phyloP scores from a whole-genome alignment of 257 asterid genomes.

The Solanum arcanum region DNA sequence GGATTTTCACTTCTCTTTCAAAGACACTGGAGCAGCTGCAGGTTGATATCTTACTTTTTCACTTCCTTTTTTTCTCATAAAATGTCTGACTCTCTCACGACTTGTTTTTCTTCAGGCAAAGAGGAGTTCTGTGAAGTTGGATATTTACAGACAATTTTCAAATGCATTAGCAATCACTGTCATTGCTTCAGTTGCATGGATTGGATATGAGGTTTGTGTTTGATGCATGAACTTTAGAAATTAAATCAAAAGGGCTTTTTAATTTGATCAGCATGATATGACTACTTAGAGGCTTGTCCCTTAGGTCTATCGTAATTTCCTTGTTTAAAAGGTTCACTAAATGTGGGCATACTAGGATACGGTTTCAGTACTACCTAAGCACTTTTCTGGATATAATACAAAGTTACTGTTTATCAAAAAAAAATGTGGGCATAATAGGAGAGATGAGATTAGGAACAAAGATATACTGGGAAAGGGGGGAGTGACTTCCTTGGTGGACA shows the following conservation, averaged over 20 bases:
- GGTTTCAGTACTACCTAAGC: not conserved
- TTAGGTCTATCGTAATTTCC: not conserved
- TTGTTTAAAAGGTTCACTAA: not conserved
- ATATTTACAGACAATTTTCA: slow-evolving; percentile 82
- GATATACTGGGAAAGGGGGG: not conserved
- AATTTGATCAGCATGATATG: not conserved
- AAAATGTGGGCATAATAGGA: not conserved
- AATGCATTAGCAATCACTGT: slow-evolving; percentile 81
- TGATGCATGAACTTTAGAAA: not conserved
- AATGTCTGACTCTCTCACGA: slow-evolving; percentile 2
- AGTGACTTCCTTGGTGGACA: not conserved
- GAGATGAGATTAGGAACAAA: not conserved
- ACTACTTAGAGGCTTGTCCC: not conserved
- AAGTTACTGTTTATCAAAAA: not conserved
- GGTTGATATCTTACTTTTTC: slow-evolving; percentile 29
- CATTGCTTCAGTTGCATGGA: slow-evolving; percentile 83
- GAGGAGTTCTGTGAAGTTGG: slow-evolving; percentile 81
- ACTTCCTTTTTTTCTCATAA: not conserved
- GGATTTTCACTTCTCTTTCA: slow-evolving; percentile 97
- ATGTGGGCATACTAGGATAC: not conserved
- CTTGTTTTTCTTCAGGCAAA: slow-evolving; percentile 59
- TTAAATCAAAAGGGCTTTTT: not conserved
- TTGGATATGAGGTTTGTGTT: slow-evolving; percentile 78
- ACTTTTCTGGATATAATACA: not conserved
- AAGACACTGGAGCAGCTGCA: slow-evolving; percentile 89